phyloP scores from a whole-genome alignment of 2,329 filamentous ascomycete genomes.

The Diplodia intermedia region DNA sequence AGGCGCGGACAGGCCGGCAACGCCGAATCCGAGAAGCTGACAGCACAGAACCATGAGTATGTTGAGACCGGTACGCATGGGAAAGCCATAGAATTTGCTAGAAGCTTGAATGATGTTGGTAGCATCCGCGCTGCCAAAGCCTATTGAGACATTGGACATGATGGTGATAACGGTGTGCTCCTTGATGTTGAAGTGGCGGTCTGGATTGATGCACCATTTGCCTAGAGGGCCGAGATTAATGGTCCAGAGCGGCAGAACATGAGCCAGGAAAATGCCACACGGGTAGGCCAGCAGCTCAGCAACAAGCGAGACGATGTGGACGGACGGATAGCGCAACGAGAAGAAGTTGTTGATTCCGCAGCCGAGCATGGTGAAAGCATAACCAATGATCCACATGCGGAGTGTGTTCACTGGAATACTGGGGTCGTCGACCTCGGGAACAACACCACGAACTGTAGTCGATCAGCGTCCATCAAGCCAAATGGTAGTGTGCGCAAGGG shows the following conservation, averaged over 20 bases:
- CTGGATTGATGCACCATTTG: slow-evolving; percentile 62
- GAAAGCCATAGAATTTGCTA: slow-evolving; percentile 69
- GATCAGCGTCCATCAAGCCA: background rate
- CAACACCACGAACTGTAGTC: slow-evolving; percentile 21
- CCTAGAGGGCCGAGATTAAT: slow-evolving; percentile 60
- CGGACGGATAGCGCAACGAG: slow-evolving; percentile 42
- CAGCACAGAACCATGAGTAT: slow-evolving; percentile 35
- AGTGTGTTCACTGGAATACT: slow-evolving; percentile 26
- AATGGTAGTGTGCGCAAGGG: too few species aligned
- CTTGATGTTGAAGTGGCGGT: slow-evolving; percentile 65
- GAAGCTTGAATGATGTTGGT: slow-evolving; percentile 77
- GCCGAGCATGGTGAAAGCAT: slow-evolving; percentile 40
- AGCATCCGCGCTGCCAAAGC: slow-evolving; percentile 65
- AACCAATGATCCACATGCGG: slow-evolving; percentile 40
- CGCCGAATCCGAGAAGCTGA: slow-evolving; percentile 37
- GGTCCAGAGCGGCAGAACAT: slow-evolving; percentile 37
- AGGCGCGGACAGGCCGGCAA: slow-evolving; percentile 38
- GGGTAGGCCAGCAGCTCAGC: slow-evolving; percentile 39
- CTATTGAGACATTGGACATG: slow-evolving; percentile 66
- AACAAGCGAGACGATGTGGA: slow-evolving; percentile 41
- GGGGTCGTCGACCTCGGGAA: slow-evolving; percentile 32
- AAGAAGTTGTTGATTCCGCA: slow-evolving; percentile 43
- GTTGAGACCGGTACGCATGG: slow-evolving; percentile 37
- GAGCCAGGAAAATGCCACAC: slow-evolving; percentile 46
- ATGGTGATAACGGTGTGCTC: slow-evolving; percentile 68